Conservation (phyloP, 2,329 filamentous ascomycete genomes). For the Fusarium oligoseptatum region DNA sequence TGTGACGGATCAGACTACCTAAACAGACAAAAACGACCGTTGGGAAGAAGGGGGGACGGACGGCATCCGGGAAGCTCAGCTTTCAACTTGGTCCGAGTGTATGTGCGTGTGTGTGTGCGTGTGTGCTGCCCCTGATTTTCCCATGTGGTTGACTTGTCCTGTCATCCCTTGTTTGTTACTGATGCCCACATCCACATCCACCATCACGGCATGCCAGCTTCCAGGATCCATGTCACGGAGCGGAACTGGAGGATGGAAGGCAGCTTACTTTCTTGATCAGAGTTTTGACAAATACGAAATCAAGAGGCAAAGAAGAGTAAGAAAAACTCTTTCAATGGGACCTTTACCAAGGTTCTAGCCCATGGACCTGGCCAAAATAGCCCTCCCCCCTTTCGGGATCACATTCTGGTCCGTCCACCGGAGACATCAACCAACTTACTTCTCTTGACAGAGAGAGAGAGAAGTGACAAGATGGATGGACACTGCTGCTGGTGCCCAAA, state of each 20-base stretch:
- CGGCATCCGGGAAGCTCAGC: neutral
- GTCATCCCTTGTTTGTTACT: conserved; percentile 11
- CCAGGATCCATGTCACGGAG: conserved; percentile 18
- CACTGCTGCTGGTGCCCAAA: neutral
- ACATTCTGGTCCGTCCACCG: conserved; percentile 36
- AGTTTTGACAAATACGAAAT: conserved; percentile 1
- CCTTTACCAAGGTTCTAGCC: neutral
- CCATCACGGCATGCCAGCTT: conserved; percentile 27
- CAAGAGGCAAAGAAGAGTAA: neutral
- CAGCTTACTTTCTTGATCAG: neutral
- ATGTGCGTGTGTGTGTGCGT: neutral
- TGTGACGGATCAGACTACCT: conserved; percentile 2
- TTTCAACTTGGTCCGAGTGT: conserved; percentile 1
- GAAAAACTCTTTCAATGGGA: neutral
- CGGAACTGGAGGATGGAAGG: neutral
- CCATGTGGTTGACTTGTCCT: neutral
- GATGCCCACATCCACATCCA: conserved; percentile 20
- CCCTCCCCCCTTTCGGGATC: conserved; percentile 21
- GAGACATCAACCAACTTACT: conserved; percentile 4
- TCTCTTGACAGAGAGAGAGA: neutral
- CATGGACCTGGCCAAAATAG: conserved; percentile 1
- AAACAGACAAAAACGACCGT: conserved; percentile 8
- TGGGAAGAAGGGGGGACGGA: conserved; percentile 1
- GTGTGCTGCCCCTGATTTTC: conserved; percentile 26
- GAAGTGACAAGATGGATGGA: conserved; percentile 1